phyloP scores from a whole-genome alignment of 2,329 filamentous ascomycete genomes.

The Teratosphaeria nubilosa region DNA sequence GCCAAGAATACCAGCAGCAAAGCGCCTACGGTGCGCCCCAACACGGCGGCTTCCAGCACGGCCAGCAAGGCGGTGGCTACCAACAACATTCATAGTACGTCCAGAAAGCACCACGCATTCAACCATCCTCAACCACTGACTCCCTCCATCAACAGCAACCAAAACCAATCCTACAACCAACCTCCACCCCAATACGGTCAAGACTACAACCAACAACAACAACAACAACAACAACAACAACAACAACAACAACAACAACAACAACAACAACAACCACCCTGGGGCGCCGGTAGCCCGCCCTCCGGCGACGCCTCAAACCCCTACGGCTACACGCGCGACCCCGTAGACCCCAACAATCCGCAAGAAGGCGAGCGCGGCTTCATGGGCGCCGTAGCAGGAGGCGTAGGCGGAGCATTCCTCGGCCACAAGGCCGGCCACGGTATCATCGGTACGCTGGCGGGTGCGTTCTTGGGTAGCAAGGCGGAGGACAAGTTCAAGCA shows the following conservation, averaged over 20 bases:
- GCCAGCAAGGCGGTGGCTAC: slow-evolving; percentile 8
- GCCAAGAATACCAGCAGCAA: slow-evolving; percentile 14
- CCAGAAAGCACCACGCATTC: background rate
- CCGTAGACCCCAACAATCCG: slow-evolving; percentile 32
- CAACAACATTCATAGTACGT: slow-evolving; percentile 2
- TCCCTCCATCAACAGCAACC: background rate
- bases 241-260: slow-evolving; percentile 12
- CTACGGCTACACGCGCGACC: slow-evolving; percentile 25
- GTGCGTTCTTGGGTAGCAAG: slow-evolving; percentile 47
- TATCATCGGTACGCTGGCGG: slow-evolving; percentile 44
- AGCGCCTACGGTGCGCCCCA: slow-evolving; percentile 7
- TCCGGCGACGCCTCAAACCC: slow-evolving; percentile 26
- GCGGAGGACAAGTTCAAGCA: slow-evolving; percentile 45
- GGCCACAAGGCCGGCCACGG: slow-evolving; percentile 50
- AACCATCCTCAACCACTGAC: background rate
- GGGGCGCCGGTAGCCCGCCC: slow-evolving; percentile 22
- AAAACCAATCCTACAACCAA: slow-evolving; percentile 15
- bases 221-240: slow-evolving; percentile 1
- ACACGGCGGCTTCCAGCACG: slow-evolving; percentile 13
- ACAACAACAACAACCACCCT: slow-evolving; percentile 4
- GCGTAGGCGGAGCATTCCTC: slow-evolving; percentile 45
- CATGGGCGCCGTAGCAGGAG: slow-evolving; percentile 47
- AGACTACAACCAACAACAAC: slow-evolving; percentile 22
- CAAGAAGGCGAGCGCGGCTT: slow-evolving; percentile 48
- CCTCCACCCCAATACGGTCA: slow-evolving; percentile 12